Percentiles rank a stretch among this genome's conserved stretches.
phyloP scores from a whole-genome alignment of 345 rosid species.

The Dimocarpus longan region DNA sequence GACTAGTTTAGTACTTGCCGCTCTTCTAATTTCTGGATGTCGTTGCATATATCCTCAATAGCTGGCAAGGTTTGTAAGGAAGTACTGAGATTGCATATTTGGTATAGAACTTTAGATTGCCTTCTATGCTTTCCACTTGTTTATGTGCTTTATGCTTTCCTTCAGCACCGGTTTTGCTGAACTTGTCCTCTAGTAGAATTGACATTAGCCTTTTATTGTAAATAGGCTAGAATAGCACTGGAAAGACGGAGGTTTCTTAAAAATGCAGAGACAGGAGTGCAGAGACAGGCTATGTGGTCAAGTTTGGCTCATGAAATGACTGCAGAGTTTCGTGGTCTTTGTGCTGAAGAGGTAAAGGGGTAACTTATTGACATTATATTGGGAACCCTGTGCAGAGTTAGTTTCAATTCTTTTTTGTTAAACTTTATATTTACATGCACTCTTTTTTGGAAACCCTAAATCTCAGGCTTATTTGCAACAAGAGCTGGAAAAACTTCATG shows the following conservation, averaged over 20 bases:
- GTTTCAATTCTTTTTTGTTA: neutral
- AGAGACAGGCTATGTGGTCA: constrained; percentile 99
- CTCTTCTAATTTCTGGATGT: neutral
- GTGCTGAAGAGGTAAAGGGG: constrained; percentile 92
- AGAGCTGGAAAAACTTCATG: constrained; percentile 94
- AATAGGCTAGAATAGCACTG: constrained; percentile 96
- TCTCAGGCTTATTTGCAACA: constrained; percentile 97
- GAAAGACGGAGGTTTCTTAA: constrained; percentile 91
- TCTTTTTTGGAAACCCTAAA: constrained; percentile 31
- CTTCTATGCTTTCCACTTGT: neutral
- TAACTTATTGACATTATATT: constrained; percentile 9
- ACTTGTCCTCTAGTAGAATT: constrained; percentile 14
- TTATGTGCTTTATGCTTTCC: neutral
- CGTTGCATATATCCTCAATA: neutral
- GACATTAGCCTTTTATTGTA: constrained; percentile 20
- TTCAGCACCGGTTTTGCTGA: neutral
- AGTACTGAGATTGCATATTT: neutral
- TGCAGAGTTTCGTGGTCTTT: constrained; percentile 98
- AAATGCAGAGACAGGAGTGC: constrained; percentile 93
- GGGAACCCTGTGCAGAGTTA: neutral
- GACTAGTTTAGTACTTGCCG: neutral
- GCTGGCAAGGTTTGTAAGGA: neutral
- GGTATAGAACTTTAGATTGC: neutral
- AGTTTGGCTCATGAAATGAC: constrained; percentile 99
- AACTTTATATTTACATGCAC: constrained; percentile 10